Base-by-base conservation (phyloP, 306 rosid genomes). In the cucumber (Cucumis sativus) region DNA sequence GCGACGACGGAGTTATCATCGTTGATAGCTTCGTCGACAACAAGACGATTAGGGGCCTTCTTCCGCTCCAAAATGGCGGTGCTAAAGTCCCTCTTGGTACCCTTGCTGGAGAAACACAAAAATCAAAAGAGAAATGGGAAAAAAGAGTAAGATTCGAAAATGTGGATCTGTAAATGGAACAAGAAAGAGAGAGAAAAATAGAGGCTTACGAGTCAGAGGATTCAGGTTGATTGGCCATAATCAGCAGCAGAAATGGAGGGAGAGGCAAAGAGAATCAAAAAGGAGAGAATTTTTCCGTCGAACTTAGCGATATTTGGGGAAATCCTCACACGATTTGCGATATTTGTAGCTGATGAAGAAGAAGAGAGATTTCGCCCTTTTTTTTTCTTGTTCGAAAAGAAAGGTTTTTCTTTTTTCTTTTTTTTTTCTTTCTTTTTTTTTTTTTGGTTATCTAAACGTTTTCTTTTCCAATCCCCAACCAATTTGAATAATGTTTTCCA, bases 1-100 rank as follows among this genome's bases (percentile, higher is more conserved):
- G 98, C 86, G 17, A 95, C 97, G 4, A 95, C 97, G 0, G 98
- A 95, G 88, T 95, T 95, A 82, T 95, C 98, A 40, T 95, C 97
- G 81, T 92, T 90, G 75, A 92, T 76, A 15, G 98, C 96, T 79
- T 95, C 98, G 35, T 95, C 98, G 33, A 95, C 98, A 23, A 95
- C 88, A 3, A 95, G 86, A 5, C 97, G 91, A 82, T 95, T 95
- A 4, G 93, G 90, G 1, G 98, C 88, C 78, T 95, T 95, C 93
- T 92, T 95, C 51, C 97, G 93, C 84, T 95, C 98, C 62, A 92
- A 75, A 81, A 95, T 95, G 71, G 97, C 97, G 20, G 99, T 95
- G 69, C 93, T 90, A 68, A 88, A 95, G 75, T 95, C 99, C 73
- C 87, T 82, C 84, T 90, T 95, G 3, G 93, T 78, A 30, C 93